Percentiles rank a stretch among this genome's conserved stretches.
Evolutionary conservation across 2,329 filamentous ascomycete species (phyloP).

Genomic region (Colletotrichum sp.): DNA sequence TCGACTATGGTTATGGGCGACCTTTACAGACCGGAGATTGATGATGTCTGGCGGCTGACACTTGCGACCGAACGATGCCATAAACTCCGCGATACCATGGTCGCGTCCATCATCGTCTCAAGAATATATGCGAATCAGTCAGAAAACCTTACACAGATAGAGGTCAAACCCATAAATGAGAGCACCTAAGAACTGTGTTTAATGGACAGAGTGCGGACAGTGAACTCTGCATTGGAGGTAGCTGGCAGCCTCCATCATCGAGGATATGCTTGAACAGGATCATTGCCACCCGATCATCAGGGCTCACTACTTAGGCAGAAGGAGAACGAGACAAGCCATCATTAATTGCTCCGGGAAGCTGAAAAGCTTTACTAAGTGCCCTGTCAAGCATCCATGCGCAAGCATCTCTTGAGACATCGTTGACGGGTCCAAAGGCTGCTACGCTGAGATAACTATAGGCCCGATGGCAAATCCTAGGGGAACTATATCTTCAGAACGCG

Average conservation of each 20-base stretch:
- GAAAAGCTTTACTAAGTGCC: neutral
- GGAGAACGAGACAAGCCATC: no score
- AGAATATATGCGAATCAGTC: neutral
- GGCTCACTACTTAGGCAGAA: neutral
- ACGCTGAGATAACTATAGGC: accelerated
- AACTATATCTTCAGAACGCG: no score
- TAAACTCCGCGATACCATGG: neutral
- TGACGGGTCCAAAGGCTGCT: neutral
- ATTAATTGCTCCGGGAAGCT: neutral
- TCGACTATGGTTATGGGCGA: neutral
- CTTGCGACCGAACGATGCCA: neutral
- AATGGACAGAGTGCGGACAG: neutral
- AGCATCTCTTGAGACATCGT: neutral
- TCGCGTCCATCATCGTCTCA: neutral
- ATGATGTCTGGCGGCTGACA: neutral
- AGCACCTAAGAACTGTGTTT: neutral
- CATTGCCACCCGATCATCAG: neutral
- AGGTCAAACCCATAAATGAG: accelerated
- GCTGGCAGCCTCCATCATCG: neutral
- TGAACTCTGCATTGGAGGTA: neutral
- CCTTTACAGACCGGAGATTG: neutral
- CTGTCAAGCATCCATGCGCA: neutral
- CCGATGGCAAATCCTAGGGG: neutral
- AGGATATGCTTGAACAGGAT: neutral
- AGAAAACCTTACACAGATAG: neutral